Evolutionary conservation across 2,329 filamentous ascomycete species (phyloP).

Genomic region (Penicillium sp.): DNA sequence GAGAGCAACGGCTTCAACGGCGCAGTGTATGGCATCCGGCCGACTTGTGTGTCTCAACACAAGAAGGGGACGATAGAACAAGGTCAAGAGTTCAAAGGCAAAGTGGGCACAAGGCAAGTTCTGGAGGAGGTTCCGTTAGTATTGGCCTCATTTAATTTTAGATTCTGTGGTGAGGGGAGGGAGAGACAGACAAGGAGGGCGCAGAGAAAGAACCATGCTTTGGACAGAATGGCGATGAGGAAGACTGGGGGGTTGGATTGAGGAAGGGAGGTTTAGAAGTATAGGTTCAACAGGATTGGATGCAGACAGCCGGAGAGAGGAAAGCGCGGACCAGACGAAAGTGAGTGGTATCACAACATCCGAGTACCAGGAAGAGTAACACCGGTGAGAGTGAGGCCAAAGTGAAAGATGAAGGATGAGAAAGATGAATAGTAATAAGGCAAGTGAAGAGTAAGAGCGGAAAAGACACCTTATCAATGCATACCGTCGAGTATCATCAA

Average conservation of each 20-base stretch:
- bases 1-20: constrained; percentile 53
- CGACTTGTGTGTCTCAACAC: constrained; percentile 33
- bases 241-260: neutral
- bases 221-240: constrained; percentile 10
- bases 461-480: constrained; percentile 11
- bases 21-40: constrained; percentile 50
- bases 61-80: constrained; percentile 16
- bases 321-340: constrained; percentile 13
- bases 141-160: constrained; percentile 5
- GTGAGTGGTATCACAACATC: constrained; percentile 21
- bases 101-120: constrained; percentile 6
- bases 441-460: constrained; percentile 2
- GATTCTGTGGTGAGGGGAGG: constrained; percentile 10
- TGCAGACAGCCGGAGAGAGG: constrained; percentile 19
- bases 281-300: constrained; percentile 13
- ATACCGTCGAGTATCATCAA: constrained; percentile 7
- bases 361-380: constrained; percentile 7
- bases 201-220: constrained; percentile 14
- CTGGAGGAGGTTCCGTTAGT: constrained; percentile 10
- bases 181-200: constrained; percentile 9
- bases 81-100: constrained; percentile 1
- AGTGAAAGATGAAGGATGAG: constrained; percentile 12
- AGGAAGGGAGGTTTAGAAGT: constrained; percentile 3
- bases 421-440: neutral
- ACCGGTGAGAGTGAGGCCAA: constrained; percentile 11